Percentiles rank a stretch among this genome's conserved stretches.
Evolutionary conservation across 768 basidiomycete genomes (phyloP).

Genomic region (Lentinula edodes): DNA sequence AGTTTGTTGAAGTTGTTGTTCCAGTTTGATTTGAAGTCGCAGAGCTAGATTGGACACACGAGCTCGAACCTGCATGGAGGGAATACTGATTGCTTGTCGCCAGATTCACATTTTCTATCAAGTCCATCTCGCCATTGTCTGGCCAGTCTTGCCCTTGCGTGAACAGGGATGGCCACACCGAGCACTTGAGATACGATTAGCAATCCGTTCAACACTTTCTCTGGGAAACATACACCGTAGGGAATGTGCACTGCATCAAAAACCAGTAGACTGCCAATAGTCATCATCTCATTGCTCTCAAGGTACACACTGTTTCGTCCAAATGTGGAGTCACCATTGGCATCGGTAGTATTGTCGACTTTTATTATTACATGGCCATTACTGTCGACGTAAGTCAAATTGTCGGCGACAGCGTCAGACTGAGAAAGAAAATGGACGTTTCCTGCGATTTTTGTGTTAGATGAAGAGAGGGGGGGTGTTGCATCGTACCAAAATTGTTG

Average conservation of each 20-base stretch:
- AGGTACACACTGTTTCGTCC: constrained; percentile 14
- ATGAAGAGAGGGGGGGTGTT: neutral
- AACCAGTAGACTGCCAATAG: constrained; percentile 12
- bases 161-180: constrained; percentile 5
- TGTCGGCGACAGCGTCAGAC: constrained; percentile 3
- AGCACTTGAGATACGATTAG: neutral
- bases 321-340: constrained; percentile 7
- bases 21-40: neutral
- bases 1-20: neutral
- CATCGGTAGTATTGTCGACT: constrained; percentile 14
- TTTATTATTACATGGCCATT: constrained; percentile 16
- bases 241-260: constrained; percentile 16
- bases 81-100: constrained; percentile 1
- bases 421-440: constrained; percentile 9
- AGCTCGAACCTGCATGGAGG: neutral
- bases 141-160: constrained; percentile 9
- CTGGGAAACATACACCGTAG: constrained; percentile 9
- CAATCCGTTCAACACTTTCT: neutral
- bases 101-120: constrained; percentile 10
- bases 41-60: neutral
- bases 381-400: constrained; percentile 12
- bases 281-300: constrained; percentile 8
- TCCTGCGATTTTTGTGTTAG: neutral
- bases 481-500: neutral
- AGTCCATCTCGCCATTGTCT: constrained; percentile 8